phyloP scores from a whole-genome alignment of 805 yeast species.

The Candida incommunis region DNA sequence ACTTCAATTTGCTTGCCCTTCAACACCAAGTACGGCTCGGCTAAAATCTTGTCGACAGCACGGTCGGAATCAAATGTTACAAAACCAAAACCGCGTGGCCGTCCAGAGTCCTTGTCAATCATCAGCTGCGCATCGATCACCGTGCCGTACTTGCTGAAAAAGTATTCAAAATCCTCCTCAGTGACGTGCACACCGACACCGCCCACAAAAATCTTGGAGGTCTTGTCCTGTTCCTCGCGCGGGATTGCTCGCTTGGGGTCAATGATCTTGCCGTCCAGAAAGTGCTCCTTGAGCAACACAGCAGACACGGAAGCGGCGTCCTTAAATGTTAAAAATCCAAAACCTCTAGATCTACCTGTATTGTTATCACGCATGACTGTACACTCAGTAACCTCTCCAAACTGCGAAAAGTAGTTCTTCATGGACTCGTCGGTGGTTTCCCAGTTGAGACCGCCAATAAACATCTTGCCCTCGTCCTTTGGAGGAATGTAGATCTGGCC shows the following conservation, averaged over 20 bases:
- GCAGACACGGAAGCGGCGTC: slow-evolving; percentile 72
- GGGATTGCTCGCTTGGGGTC: slow-evolving; percentile 98
- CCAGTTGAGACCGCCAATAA: slow-evolving; percentile 95
- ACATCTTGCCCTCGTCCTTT: slow-evolving; percentile 80
- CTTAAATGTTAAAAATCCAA: slow-evolving; percentile 82
- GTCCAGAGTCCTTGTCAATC: slow-evolving; percentile 95
- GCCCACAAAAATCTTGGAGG: slow-evolving; percentile 94
- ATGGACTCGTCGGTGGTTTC: slow-evolving; percentile 86
- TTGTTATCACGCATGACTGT: slow-evolving; percentile 84
- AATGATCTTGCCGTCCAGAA: slow-evolving; percentile 87
- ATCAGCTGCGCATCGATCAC: slow-evolving; percentile 92
- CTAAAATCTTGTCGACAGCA: slow-evolving; percentile 81
- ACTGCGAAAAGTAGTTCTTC: slow-evolving; percentile 69
- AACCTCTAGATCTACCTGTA: slow-evolving; percentile 87
- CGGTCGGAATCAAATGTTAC: slow-evolving; percentile 90
- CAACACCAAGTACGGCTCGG: slow-evolving; percentile 64
- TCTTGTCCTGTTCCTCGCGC: slow-evolving; percentile 90
- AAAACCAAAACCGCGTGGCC: slow-evolving; percentile 94
- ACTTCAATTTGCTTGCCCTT: slow-evolving; percentile 55
- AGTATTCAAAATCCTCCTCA: slow-evolving; percentile 75
- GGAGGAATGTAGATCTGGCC: slow-evolving; percentile 34
- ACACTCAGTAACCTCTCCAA: slow-evolving; percentile 76
- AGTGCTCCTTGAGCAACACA: slow-evolving; percentile 75
- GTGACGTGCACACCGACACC: slow-evolving; percentile 91
- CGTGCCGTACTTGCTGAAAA: slow-evolving; percentile 76